A percentile compares a stretch with the other conserved stretches of the same genome.
Conservation (phyloP, 805 yeast genomes). For the Komagataella pseudopastoris region DNA sequence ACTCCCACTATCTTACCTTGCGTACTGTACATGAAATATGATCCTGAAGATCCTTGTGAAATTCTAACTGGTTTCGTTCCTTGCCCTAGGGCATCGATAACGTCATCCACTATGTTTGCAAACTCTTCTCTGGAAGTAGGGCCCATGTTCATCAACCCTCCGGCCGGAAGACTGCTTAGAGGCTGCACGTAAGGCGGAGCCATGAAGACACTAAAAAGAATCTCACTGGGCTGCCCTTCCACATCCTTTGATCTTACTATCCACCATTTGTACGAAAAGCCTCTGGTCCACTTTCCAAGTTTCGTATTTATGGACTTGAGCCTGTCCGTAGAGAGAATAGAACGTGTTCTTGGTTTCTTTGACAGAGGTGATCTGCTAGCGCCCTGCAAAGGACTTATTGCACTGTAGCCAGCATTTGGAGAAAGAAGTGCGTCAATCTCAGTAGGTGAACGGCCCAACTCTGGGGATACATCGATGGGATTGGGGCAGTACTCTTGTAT, state of each 20-base stretch:
- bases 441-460: background rate
- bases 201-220: conserved; percentile 42
- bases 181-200: conserved; percentile 21
- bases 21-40: conserved; percentile 39
- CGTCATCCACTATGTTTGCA: conserved; percentile 24
- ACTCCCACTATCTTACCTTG: conserved; percentile 33
- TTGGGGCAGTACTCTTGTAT: background rate
- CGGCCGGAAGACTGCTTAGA: conserved; percentile 13
- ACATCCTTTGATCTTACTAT: background rate
- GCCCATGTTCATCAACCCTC: background rate
- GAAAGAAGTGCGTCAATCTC: background rate
- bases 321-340: background rate
- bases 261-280: background rate
- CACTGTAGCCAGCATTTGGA: background rate
- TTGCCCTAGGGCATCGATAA: conserved; percentile 29
- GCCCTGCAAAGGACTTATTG: background rate
- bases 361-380: background rate
- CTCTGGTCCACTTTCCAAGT: background rate
- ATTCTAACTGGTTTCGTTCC: conserved; percentile 39
- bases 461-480: background rate
- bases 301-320: background rate
- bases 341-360: background rate
- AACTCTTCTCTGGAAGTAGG: conserved; percentile 16
- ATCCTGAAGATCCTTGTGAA: conserved; percentile 56
- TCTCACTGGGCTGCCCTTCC: conserved; percentile 14